Evolutionary conservation across 164 flowering plant species (phyloP).

Genomic region (Sextonia rubra): DNA sequence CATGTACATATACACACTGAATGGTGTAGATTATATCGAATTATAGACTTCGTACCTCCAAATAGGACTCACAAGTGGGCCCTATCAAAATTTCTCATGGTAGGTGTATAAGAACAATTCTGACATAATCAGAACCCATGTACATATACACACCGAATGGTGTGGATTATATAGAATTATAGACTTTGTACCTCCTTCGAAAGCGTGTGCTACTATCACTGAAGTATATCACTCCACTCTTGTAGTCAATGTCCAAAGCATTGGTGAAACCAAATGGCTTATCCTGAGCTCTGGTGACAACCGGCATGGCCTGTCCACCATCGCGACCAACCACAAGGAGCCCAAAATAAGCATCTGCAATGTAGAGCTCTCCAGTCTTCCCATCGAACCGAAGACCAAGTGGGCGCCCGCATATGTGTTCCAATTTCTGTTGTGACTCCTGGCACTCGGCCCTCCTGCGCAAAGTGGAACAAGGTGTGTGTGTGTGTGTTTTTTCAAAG

Average conservation of each 20-base stretch:
- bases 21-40: no score
- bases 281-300: constrained; percentile 5
- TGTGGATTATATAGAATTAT: no score
- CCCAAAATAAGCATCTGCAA: constrained; percentile 39
- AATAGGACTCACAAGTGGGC: no score
- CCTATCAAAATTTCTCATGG: no score
- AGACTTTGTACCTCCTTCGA: constrained; percentile 32
- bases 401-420: constrained; percentile 31
- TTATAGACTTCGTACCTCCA: no score
- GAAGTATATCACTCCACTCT: constrained; percentile 34
- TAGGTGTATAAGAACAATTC: no score
- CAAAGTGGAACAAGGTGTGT: neutral
- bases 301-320: constrained; percentile 12
- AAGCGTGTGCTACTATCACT: constrained; percentile 38
- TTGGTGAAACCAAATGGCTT: constrained; percentile 26
- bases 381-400: constrained; percentile 28
- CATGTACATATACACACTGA: no score
- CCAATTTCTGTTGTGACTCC: neutral
- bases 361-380: constrained; percentile 31
- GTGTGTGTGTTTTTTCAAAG: no score
- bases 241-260: constrained; percentile 33
- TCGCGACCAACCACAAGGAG: constrained; percentile 23
- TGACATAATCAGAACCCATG: no score
- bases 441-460: neutral
- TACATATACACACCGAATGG: no score